Evolutionary conservation across 2,329 filamentous ascomycete genomes (phyloP).

Genomic region (Pseudonectria buxi): DNA sequence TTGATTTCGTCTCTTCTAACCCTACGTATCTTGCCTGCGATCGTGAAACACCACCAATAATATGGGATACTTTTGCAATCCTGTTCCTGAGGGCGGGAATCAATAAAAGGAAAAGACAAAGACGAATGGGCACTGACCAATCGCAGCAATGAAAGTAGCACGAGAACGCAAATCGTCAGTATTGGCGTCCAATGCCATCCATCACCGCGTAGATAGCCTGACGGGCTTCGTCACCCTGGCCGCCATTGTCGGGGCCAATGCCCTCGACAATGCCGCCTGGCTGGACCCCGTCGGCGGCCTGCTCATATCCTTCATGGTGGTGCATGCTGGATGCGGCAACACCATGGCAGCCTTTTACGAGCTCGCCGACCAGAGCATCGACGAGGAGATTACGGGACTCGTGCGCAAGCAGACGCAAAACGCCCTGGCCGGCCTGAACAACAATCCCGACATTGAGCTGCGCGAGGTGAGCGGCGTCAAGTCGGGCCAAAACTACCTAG

Average conservation of each 20-base stretch:
- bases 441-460: constrained; percentile 58
- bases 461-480: constrained; percentile 84
- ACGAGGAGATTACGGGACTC: constrained; percentile 70
- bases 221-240: constrained; percentile 89
- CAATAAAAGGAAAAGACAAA: neutral
- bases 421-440: constrained; percentile 47
- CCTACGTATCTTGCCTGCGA: neutral
- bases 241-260: constrained; percentile 83
- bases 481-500: constrained; percentile 90
- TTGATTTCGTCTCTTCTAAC: neutral
- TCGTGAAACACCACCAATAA: constrained; percentile 1
- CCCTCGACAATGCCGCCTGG: constrained; percentile 81
- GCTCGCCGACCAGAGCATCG: constrained; percentile 83
- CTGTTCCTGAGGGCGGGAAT: neutral
- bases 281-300: constrained; percentile 90
- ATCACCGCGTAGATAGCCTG: constrained; percentile 92
- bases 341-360: constrained; percentile 76
- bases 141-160: constrained; percentile 85
- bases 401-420: constrained; percentile 60
- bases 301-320: constrained; percentile 87
- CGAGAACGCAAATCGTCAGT: constrained; percentile 92
- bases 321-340: constrained; percentile 83
- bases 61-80: neutral
- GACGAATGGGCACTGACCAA: constrained; percentile 16
- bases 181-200: constrained; percentile 89